Percentiles rank a stretch among this genome's conserved stretches.
phyloP scores from a whole-genome alignment of 345 rosid species.

The Isatis tinctoria region DNA sequence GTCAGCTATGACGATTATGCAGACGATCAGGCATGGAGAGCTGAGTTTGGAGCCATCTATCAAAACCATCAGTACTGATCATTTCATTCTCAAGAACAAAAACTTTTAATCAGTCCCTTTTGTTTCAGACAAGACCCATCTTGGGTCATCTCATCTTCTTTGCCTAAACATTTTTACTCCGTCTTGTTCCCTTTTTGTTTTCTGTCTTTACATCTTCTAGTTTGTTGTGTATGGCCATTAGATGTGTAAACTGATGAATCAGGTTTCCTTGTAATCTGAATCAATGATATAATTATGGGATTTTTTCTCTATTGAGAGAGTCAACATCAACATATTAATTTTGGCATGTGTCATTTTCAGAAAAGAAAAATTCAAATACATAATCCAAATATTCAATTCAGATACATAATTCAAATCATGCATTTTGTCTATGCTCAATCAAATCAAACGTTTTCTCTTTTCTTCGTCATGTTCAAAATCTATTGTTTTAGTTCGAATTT shows the following conservation, averaged over 20 bases:
- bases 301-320: too few species aligned
- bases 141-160: slow-evolving; percentile 15
- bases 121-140: slow-evolving; percentile 18
- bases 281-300: too few species aligned
- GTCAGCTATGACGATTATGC: slow-evolving; percentile 21
- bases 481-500: background rate
- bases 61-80: slow-evolving; percentile 49
- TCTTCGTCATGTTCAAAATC: background rate
- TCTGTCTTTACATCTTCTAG: slow-evolving; percentile 11
- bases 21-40: slow-evolving; percentile 95
- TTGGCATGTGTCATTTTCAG: too few species aligned
- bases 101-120: background rate
- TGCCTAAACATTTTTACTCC: background rate
- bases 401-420: too few species aligned
- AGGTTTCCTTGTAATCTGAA: background rate
- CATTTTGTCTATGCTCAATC: background rate
- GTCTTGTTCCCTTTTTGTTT: background rate
- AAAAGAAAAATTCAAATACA: too few species aligned
- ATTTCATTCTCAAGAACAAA: background rate
- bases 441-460: background rate
- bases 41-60: slow-evolving; percentile 88
- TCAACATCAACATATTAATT: too few species aligned
- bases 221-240: background rate
- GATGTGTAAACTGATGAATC: background rate
- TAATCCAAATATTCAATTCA: too few species aligned